Evolutionary conservation across 352 stramenopile species (phyloP), one percentile per base, ranked within the genome.

Genomic region (Phytophthora nicotianae): DNA sequence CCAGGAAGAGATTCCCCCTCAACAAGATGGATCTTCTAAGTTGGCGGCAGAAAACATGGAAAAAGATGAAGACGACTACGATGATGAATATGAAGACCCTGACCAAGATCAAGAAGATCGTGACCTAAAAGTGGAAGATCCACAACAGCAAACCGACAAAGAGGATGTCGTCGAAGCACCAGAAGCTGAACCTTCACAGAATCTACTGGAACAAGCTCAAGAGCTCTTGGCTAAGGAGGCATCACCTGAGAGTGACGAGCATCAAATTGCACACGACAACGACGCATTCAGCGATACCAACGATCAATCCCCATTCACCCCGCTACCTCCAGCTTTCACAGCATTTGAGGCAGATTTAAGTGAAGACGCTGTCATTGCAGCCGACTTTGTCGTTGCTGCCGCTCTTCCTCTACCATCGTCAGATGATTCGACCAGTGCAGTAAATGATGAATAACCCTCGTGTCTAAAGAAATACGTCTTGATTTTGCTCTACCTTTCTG

Each of bases 171-270:
- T 27, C 19, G 16, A 32, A 35, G 17, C 29, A 35, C 29, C 43
- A 23, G 24, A 42, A 8, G 23, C 54, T 13, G 24, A 42, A 13
- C 26, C 53, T 16, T 9, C 37, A 1, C 40, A 52, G 26, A 41
- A 55, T 10, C 9, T 71, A 26, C 24, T 68, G 11, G 45, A 53
- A 14, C 43, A 72, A 60, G 58, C 45, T 17, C 65, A 65, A 23
- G 58, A 69, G 13, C 59, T 69, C 10, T 16, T 72, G 23, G 52
- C 52, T 19, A 57, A 14, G 16, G 50, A 17, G 48, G 11, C 33
- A 2, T 65, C 54, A 16, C 55, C 50, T 8, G 58, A 60, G 11
- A 63, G 43, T 14, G 48, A 61, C 13, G 52, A 54, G 14, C 50
- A 58, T 20, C 32, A 50, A 48, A 35, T 10, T 14, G 13, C 5